Base-by-base conservation (phyloP, 2,329 filamentous ascomycete genomes). In the Ophiocordyceps camponoti-rufipedis region DNA sequence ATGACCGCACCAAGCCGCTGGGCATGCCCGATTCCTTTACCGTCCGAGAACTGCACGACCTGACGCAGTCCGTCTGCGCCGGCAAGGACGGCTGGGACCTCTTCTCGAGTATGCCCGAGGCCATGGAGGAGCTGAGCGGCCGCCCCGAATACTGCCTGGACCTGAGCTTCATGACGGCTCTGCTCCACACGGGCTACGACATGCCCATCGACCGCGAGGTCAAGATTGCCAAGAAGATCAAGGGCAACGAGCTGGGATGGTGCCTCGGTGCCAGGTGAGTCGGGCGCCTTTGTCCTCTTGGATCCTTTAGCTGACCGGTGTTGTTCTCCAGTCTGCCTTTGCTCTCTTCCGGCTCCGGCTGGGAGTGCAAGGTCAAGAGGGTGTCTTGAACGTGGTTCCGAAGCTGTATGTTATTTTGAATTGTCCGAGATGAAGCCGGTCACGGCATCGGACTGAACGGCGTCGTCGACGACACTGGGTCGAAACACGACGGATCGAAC, bases 1-100 rank as follows among this genome's bases (percentile, higher is more conserved):
- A 83, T 67, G 91, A 98, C 69, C 88, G 93, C 56, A 93, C 85
- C 23, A 76, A 85, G 61, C 85, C 87, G 5, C 77, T 98, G 11
- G 93, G 93, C 53, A 96, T 98, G 87, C 91, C 93, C n/a, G 87
- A 94, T 53, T 88, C 84, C 6, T 98, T 96, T 65, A 95, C 88
- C 1, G 69, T 98, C 32, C 76, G 80, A 44, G 91, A 98, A 68
- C 74, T 98, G 57, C 82, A 88, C 56, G 84, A 93, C 49, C 75
- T 96, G 16, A 79, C 91, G 0, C 71, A 79, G 51, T 82, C 81
- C 39, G 93, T 98, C 11, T 98, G 91, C 63, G 75, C 76, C 48
- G 88, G 88, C 31, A 75, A 82, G 59, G 58, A 69, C 16, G 70
- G 72, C 32, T 98, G 91, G 91, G 80, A 81, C 52, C 72, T 85